A percentile compares a stretch with the other conserved stretches of the same genome.
Evolutionary conservation across 768 basidiomycete species (phyloP).

Genomic region (Scleroderma bovista): DNA sequence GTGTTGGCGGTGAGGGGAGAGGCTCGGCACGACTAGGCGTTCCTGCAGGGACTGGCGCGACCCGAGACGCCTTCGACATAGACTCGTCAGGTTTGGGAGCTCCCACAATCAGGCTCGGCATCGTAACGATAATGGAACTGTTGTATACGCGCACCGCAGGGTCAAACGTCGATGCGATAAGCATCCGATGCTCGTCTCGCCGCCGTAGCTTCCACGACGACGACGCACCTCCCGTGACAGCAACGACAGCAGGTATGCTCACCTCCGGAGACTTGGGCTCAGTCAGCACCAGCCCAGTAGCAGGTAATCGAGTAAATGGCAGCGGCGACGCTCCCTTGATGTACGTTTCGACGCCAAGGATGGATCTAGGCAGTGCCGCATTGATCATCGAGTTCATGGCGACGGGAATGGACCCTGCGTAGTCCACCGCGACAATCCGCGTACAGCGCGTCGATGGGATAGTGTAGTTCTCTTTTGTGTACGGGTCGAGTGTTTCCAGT

Average conservation of each 20-base stretch:
- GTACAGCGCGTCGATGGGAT: constrained; percentile 92
- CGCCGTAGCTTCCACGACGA: constrained; percentile 51
- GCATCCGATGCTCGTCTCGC: constrained; percentile 52
- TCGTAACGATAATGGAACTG: constrained; percentile 43
- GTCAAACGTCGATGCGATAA: constrained; percentile 52
- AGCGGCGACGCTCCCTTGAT: constrained; percentile 61
- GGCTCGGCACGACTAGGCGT: constrained; percentile 12
- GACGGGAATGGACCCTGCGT: constrained; percentile 77
- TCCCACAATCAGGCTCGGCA: constrained; percentile 14
- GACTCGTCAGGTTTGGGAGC: constrained; percentile 27
- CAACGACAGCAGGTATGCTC: constrained; percentile 22
- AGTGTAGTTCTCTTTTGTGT: constrained; percentile 87
- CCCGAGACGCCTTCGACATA: constrained; percentile 38
- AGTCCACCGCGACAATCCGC: constrained; percentile 79
- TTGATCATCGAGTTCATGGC: constrained; percentile 86
- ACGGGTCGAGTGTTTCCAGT: constrained; percentile 93
- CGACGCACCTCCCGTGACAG: constrained; percentile 19
- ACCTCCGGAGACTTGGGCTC: constrained; percentile 45
- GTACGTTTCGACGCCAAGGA: constrained; percentile 69
- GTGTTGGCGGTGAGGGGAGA: constrained; percentile 19
- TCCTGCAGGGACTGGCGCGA: constrained; percentile 22
- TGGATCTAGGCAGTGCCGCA: constrained; percentile 61
- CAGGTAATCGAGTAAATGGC: constrained; percentile 66
- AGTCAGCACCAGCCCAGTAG: constrained; percentile 52
- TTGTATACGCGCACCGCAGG: constrained; percentile 48